phyloP scores from a whole-genome alignment of 75 land plant genomes.

The Adiantum capillusveneris region DNA sequence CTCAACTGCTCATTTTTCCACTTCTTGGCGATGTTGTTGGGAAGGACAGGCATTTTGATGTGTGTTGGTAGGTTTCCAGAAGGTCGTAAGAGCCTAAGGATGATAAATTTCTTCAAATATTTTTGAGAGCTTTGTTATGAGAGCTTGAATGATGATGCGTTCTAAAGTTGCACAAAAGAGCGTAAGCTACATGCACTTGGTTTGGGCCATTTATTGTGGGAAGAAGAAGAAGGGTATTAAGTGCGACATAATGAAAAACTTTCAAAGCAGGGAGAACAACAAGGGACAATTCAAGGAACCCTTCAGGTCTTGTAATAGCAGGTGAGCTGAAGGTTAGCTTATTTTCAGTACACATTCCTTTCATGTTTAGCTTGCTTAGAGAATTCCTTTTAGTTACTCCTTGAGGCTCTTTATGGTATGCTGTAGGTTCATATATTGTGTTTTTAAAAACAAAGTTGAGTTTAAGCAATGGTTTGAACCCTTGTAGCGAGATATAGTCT shows the following conservation, averaged over 20 bases:
- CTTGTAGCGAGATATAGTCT: conserved; percentile 53
- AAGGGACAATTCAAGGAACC: not conserved
- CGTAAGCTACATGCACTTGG: conserved; percentile 22
- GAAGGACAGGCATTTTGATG: too few relatives aligned
- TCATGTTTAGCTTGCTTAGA: not conserved
- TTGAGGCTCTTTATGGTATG: too few relatives aligned
- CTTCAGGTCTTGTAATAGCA: conserved; percentile 1
- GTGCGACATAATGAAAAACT: too few relatives aligned
- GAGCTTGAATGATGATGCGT: not conserved
- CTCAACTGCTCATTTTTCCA: too few relatives aligned
- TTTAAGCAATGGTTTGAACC: conserved; percentile 35
- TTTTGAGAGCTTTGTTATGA: too few relatives aligned
- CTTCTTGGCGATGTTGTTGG: too few relatives aligned
- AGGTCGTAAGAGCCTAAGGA: too few relatives aligned
- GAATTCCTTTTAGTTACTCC: not conserved
- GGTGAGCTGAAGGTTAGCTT: not conserved
- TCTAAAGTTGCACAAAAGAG: not conserved
- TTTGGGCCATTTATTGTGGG: conserved; percentile 47
- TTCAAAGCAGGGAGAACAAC: too few relatives aligned
- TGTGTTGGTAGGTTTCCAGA: too few relatives aligned
- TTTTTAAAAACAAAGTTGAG: conserved; percentile 48
- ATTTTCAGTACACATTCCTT: not conserved
- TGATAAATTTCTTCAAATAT: too few relatives aligned
- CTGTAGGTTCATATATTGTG: conserved; percentile 63
- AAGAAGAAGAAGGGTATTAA: conserved; percentile 16